Evolutionary conservation across 495 filamentous ascomycete genomes (phyloP).

Genomic region (Xanthoparmelia taractica): DNA sequence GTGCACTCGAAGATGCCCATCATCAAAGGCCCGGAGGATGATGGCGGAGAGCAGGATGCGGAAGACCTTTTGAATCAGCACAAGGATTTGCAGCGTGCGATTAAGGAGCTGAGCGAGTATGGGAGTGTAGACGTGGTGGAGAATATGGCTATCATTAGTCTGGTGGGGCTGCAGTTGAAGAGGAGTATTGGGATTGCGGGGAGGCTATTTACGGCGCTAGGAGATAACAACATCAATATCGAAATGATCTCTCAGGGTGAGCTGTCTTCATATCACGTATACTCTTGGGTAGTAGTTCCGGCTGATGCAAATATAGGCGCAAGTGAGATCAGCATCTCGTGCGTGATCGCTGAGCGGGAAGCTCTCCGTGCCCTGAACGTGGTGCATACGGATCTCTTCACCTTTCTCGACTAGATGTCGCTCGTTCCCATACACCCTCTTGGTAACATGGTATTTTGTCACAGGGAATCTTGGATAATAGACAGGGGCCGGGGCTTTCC

Average conservation of each 20-base stretch:
- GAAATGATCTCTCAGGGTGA: constrained; percentile 26
- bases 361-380: constrained; percentile 89
- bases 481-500: not conserved
- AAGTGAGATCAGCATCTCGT: constrained; percentile 97
- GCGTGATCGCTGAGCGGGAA: constrained; percentile 86
- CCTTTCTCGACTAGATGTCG: constrained; percentile 42
- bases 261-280: not conserved
- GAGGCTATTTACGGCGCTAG: constrained; percentile 80
- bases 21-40: constrained; percentile 39
- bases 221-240: constrained; percentile 32
- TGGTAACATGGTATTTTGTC: not conserved
- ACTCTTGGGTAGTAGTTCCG: not conserved
- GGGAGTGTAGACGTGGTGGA: constrained; percentile 76
- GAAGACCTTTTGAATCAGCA: constrained; percentile 55
- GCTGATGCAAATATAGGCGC: constrained; percentile 51
- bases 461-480: not conserved
- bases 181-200: constrained; percentile 88
- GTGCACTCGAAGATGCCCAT: constrained; percentile 57
- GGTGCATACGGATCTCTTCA: constrained; percentile 87
- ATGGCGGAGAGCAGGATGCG: constrained; percentile 43
- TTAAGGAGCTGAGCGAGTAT: constrained; percentile 62
- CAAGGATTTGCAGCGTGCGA: constrained; percentile 56
- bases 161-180: constrained; percentile 92
- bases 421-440: not conserved
- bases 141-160: constrained; percentile 82